Conservation (phyloP, 1,284 basidiomycete species). For the Melampsora abietis-canadensis region DNA sequence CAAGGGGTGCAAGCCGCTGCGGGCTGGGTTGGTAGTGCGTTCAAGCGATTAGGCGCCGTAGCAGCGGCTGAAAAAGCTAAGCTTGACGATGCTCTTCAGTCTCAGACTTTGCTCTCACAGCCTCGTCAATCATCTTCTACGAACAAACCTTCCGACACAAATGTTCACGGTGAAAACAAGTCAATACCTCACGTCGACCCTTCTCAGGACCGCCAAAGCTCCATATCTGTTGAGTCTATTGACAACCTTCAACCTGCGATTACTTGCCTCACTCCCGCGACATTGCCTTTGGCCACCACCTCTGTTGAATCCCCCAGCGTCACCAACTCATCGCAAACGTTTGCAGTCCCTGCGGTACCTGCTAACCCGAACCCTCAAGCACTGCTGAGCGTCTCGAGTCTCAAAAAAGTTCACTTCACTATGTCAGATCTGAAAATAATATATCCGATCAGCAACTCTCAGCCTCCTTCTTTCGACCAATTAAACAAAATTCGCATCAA, state of each 20-base stretch:
- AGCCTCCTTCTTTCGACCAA: conserved; percentile 57
- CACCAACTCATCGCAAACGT: background rate
- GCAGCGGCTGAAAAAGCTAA: conserved; percentile 9
- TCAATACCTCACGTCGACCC: background rate
- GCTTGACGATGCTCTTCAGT: conserved; percentile 4
- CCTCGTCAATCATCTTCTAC: conserved; percentile 11
- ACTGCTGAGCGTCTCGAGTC: conserved; percentile 45
- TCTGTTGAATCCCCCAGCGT: conserved; percentile 54
- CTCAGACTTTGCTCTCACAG: conserved; percentile 4
- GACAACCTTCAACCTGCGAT: background rate
- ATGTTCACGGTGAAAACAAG: conserved; percentile 3
- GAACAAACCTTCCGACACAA: conserved; percentile 22
- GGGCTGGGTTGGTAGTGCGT: conserved; percentile 38
- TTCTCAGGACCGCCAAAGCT: conserved; percentile 8
- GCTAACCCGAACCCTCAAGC: conserved; percentile 13
- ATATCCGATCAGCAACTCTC: conserved; percentile 51
- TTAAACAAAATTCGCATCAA: conserved; percentile 78
- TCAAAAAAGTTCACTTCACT: conserved; percentile 51
- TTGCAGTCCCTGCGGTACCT: conserved; percentile 4
- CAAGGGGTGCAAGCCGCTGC: conserved; percentile 36
- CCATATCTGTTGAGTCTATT: background rate
- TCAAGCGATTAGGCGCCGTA: conserved; percentile 31
- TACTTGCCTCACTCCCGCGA: conserved; percentile 10
- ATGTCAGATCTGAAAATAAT: conserved; percentile 50
- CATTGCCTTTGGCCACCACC: background rate